These are phyloP conservation scores for Ustilago cynodontis DNA, from an alignment of 1,284 basidiomycete species.

Conservation along the genomic window DNA sequence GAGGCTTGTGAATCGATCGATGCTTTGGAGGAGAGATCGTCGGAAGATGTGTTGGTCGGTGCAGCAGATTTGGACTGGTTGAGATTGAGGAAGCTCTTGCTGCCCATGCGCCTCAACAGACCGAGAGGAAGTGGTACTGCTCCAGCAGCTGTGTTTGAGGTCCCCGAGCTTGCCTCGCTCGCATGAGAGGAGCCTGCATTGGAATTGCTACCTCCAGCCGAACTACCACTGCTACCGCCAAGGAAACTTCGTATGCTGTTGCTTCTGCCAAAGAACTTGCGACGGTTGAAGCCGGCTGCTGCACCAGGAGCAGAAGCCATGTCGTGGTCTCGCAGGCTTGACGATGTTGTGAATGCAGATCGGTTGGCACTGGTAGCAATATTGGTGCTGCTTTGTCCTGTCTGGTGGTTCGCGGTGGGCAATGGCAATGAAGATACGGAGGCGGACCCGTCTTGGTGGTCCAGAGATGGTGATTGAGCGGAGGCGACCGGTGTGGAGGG, in stretches of 20 bases:
- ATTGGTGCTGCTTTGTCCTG: background rate
- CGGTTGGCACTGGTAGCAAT: background rate
- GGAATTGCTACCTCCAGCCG: background rate
- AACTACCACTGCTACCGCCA: conserved; percentile 10
- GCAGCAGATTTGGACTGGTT: conserved; percentile 25
- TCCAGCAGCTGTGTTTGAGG: conserved; percentile 1
- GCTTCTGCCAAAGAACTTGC: conserved; percentile 49
- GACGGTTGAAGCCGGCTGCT: conserved; percentile 31
- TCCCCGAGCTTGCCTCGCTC: background rate
- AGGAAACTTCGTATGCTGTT: conserved; percentile 47
- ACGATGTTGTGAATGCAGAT: background rate
- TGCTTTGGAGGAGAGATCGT: conserved; percentile 26
- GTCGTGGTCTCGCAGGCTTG: background rate
- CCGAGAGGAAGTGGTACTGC: conserved; percentile 22
- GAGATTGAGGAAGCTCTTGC: conserved; percentile 45
- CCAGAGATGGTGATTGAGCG: background rate
- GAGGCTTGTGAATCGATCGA: conserved; percentile 35
- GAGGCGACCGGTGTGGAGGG: conserved; percentile 4
- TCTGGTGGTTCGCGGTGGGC: conserved; percentile 1
- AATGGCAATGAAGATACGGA: conserved; percentile 7
- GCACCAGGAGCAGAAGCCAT: conserved; percentile 2
- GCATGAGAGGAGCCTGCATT: background rate
- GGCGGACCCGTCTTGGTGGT: background rate
- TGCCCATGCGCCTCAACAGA: conserved; percentile 47
- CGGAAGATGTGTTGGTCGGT: conserved; percentile 20